Base-by-base conservation (phyloP, 2,329 filamentous ascomycete species). In the Eurotiales sp. region DNA sequence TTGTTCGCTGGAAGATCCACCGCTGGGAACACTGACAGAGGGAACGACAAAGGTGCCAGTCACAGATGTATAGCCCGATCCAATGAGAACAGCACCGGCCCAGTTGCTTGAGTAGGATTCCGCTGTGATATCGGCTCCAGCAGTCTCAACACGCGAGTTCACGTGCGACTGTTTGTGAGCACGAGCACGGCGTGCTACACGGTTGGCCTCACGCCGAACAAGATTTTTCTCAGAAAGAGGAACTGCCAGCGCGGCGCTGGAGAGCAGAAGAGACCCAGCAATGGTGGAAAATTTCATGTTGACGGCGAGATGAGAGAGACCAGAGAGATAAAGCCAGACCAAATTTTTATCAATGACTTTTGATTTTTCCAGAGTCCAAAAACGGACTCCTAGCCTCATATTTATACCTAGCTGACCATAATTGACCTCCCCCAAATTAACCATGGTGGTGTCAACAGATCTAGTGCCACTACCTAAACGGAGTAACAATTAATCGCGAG, bases 1-100 rank as follows among this genome's bases (percentile, higher is more conserved):
- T 22, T 51, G 52, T 8, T 29, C 15, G 44, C 74, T 73, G 59
- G 77, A 74, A 34, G 59, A 62, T 19, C 64, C 67, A 34, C 70
- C 65, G 10, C 65, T 61, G 1, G 72, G 72, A 3, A 68, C 61
- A 17, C 67, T 68, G 11, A 78, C 74, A 1, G 70, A 71, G 3
- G 80, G 81, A 3, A 82, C 75, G 2, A 70, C 76, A 63, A 84
- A 78, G 8, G 74, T 65, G 10, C 64, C 69, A 0, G 68, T 61
- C 1, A 69, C 65, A 5, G 60, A 59, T 3, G 71, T 81, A 65
- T 77, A 82, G 51, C 73, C 73, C 8, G 69, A 72, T 40, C 73
- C 73, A 1, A 75, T 74, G 43, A 81, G 72, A 12, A 83, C 77
- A 0, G 79, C 78, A 32, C 81, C 82, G 6, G 80, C 77, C 81